Evolutionary conservation across 257 asterid species (phyloP).

Genomic region (Nicotiana paniculata): DNA sequence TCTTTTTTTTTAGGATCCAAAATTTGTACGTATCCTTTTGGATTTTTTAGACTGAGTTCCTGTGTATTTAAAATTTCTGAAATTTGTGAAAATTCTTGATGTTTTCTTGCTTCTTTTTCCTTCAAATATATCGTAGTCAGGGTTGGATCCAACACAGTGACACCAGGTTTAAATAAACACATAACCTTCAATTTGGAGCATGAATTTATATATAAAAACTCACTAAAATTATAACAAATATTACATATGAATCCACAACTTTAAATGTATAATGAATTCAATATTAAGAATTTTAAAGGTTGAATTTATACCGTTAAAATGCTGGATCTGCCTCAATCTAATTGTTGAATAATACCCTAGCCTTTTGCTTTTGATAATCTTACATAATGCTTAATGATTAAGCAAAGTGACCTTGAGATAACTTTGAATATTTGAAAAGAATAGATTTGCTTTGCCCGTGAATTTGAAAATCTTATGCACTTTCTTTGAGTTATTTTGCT

Average conservation of each 20-base stretch:
- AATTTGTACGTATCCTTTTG: background rate
- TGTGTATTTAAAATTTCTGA: background rate
- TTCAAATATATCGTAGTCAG: too few relatives aligned
- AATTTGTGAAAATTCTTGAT: background rate
- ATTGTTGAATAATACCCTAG: background rate
- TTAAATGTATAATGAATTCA: too few relatives aligned
- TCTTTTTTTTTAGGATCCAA: background rate
- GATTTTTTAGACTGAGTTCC: background rate
- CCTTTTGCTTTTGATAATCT: background rate
- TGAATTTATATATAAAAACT: too few relatives aligned
- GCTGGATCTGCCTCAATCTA: background rate
- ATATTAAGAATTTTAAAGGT: too few relatives aligned
- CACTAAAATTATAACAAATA: too few relatives aligned
- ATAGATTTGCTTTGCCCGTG: background rate
- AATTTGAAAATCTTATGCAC: background rate
- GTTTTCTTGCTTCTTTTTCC: background rate
- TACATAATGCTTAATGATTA: background rate
- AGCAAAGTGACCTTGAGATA: background rate
- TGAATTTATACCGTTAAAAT: too few relatives aligned
- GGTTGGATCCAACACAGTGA: rapidly evolving
- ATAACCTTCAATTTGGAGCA: too few relatives aligned
- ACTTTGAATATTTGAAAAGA: background rate
- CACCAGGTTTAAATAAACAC: rapidly evolving
- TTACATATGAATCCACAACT: too few relatives aligned
- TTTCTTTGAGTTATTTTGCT: background rate